Conservation (phyloP, 805 yeast species). For the Schwanniomyces polymorphus region DNA sequence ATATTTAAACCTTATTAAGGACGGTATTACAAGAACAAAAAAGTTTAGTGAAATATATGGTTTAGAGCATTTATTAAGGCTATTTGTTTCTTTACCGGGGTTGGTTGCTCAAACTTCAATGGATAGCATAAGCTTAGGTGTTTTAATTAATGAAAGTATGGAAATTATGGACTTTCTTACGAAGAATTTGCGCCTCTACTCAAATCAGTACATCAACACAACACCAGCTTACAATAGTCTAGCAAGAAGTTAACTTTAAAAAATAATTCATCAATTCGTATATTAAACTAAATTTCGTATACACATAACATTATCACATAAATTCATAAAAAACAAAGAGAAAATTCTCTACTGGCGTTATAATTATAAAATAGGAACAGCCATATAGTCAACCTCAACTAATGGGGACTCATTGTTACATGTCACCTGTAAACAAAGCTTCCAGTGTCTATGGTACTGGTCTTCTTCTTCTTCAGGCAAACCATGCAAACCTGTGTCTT, state of each 20-base stretch:
- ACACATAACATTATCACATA: constrained; percentile 5
- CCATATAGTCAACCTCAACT: constrained; percentile 64
- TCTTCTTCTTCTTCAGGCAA: constrained; percentile 48
- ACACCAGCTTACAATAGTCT: constrained; percentile 41
- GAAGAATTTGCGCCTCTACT: constrained; percentile 34
- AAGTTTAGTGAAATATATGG: constrained; percentile 61
- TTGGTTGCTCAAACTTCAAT: constrained; percentile 74
- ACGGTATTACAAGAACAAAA: constrained; percentile 30
- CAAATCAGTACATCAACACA: constrained; percentile 36
- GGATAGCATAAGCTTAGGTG: constrained; percentile 70
- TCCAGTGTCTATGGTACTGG: constrained; percentile 56
- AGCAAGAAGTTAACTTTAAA: constrained; percentile 15
- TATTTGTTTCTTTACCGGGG: constrained; percentile 79
- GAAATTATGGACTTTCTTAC: constrained; percentile 54
- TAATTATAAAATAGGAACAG: constrained; percentile 40
- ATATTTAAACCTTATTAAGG: constrained; percentile 50
- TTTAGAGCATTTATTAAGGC: constrained; percentile 74
- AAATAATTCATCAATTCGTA: neutral
- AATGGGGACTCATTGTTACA: constrained; percentile 68
- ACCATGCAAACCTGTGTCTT: constrained; percentile 59
- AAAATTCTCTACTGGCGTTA: neutral
- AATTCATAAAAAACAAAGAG: neutral
- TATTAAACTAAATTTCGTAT: neutral
- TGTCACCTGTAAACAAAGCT: constrained; percentile 59
- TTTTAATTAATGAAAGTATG: constrained; percentile 55